Evolutionary conservation across 805 yeast species (phyloP).

Genomic region (Starmerella khaoyaiensis): DNA sequence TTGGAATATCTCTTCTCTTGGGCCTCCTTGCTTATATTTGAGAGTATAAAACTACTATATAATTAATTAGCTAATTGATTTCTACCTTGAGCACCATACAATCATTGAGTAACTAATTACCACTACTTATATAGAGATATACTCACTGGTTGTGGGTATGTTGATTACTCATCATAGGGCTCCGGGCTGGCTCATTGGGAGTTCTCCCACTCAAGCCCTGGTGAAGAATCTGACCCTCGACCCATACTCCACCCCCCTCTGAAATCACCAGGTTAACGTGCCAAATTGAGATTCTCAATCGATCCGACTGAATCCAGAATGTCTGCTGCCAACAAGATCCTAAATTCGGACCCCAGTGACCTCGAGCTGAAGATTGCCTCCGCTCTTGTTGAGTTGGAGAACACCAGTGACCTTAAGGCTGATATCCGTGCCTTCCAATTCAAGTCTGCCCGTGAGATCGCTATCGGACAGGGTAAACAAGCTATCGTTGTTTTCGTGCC

Average conservation of each 20-base stretch:
- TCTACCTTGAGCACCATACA: no score
- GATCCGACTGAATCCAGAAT: conserved; percentile 31
- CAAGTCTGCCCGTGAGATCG: conserved; percentile 96
- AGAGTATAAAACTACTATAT: no score
- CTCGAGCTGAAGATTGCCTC: conserved; percentile 99
- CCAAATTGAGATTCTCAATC: conserved; percentile 14
- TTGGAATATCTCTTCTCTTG: no score
- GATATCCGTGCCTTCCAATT: conserved; percentile 97
- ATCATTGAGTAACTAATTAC: no score
- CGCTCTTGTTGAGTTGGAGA: conserved; percentile 93
- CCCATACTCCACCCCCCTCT: not conserved
- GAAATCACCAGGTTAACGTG: conserved; percentile 4
- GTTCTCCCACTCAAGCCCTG: conserved; percentile 1
- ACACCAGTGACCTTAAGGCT: conserved; percentile 87
- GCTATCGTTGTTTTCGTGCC: conserved; percentile 98
- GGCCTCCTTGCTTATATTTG: no score
- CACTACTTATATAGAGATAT: no score
- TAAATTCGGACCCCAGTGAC: conserved; percentile 90
- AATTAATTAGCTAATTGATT: no score
- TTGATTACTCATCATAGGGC: conserved; percentile 1
- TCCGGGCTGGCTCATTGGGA: conserved; percentile 2
- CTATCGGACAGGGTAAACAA: conserved; percentile 96
- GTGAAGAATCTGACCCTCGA: not conserved
- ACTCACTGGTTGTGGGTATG: not conserved
- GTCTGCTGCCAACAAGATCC: conserved; percentile 96